Evolutionary conservation across 768 basidiomycete species (phyloP).

Genomic region (Tephrocybe sp.): DNA sequence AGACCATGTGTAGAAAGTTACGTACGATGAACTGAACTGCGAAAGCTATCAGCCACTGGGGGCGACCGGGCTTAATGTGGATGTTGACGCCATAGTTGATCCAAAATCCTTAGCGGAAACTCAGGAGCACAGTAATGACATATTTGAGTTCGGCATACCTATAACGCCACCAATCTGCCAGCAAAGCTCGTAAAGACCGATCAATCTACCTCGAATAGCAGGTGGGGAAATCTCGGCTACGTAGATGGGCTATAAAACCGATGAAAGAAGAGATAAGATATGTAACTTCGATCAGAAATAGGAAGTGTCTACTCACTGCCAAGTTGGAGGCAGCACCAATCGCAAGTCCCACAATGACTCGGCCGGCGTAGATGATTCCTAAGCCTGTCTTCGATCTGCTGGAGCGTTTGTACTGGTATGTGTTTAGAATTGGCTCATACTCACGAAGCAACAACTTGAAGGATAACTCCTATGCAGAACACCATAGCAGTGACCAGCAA

Average conservation of each 20-base stretch:
- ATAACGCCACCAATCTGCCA: conserved; percentile 49
- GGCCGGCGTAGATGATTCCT: conserved; percentile 40
- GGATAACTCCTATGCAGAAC: conserved; percentile 39
- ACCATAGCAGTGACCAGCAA: conserved; percentile 32
- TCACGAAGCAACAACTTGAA: conserved; percentile 34
- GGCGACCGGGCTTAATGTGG: conserved; percentile 26
- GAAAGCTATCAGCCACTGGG: conserved; percentile 38
- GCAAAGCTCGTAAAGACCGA: conserved; percentile 48
- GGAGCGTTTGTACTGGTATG: neutral
- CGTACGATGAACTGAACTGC: conserved; percentile 37
- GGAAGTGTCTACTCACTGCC: conserved; percentile 21
- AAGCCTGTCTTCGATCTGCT: conserved; percentile 30
- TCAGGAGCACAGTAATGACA: neutral
- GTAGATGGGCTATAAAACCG: conserved; percentile 33
- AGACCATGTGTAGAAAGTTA: neutral
- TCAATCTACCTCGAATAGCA: conserved; percentile 44
- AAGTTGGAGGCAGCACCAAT: conserved; percentile 38
- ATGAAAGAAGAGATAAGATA: neutral
- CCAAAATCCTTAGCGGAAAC: conserved; percentile 27
- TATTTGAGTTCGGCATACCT: conserved; percentile 23
- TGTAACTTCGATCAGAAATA: neutral
- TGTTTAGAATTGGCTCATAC: conserved; percentile 6
- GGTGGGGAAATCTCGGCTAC: conserved; percentile 46
- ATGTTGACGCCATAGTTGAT: conserved; percentile 37
- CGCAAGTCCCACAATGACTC: conserved; percentile 40